Evolutionary conservation across 345 rosid genomes (phyloP).

Genomic region (Limnanthes douglasii): DNA sequence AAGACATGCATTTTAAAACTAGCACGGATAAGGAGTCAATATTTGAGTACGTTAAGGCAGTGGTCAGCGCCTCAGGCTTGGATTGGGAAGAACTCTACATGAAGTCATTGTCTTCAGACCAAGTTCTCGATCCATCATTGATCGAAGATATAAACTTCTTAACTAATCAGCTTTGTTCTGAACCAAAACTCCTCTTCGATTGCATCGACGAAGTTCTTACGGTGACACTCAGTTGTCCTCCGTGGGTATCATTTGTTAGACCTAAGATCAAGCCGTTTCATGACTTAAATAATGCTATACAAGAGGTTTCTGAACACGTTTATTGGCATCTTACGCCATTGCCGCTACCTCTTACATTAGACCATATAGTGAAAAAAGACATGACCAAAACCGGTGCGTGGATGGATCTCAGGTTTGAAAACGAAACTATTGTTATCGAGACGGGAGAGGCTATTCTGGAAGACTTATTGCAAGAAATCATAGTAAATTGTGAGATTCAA

Average conservation of each 20-base stretch:
- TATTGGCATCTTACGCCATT: slow-evolving; percentile 55
- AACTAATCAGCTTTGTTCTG: slow-evolving; percentile 31
- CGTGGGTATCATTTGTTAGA: slow-evolving; percentile 34
- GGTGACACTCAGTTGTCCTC: slow-evolving; percentile 51
- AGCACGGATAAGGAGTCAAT: slow-evolving; percentile 24
- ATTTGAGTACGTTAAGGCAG: slow-evolving; percentile 33
- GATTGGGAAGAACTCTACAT: slow-evolving; percentile 57
- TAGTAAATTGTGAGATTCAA: slow-evolving; percentile 21
- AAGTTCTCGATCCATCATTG: slow-evolving; percentile 49
- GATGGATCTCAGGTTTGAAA: slow-evolving; percentile 56
- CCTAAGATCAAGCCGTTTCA: slow-evolving; percentile 36
- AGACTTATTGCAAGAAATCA: slow-evolving; percentile 44
- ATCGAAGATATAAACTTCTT: slow-evolving; percentile 35
- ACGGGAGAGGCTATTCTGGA: slow-evolving; percentile 48
- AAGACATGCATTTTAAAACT: slow-evolving; percentile 18
- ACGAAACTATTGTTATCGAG: slow-evolving; percentile 31
- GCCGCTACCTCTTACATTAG: slow-evolving; percentile 56
- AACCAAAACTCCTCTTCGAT: slow-evolving; percentile 46
- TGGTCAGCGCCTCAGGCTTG: slow-evolving; percentile 36
- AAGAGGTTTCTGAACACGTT: slow-evolving; percentile 52
- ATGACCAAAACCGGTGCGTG: slow-evolving; percentile 52
- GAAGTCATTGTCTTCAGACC: slow-evolving; percentile 42
- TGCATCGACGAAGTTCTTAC: slow-evolving; percentile 64
- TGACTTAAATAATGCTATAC: slow-evolving; percentile 24
- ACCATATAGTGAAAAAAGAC: slow-evolving; percentile 71